Base-by-base conservation (phyloP, 768 basidiomycete species). In the Leccinum uliginosum region DNA sequence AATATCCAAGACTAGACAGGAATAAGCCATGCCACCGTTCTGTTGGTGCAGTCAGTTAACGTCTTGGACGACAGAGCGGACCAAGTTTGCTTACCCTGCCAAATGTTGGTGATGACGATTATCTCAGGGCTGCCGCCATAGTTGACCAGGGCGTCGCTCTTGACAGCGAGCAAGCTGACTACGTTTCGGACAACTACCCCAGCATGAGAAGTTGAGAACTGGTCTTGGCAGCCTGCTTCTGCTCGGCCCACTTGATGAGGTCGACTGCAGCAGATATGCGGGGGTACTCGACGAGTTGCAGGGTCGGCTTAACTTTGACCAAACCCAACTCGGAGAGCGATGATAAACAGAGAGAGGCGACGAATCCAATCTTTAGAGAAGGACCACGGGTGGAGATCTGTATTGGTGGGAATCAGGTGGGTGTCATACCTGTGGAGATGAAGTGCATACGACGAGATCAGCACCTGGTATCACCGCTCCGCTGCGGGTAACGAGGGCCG, bases 241-340 rank as follows among this genome's bases (percentile, higher is more conserved):
- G 82, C 67, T 87, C 87, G 1, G 70, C 55, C 75, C 80, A 83
- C 38, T 85, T 82, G 58, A 84, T 79, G 56, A 84, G 76, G 63
- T 90, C 87, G 2, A 87, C 87, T 3, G 71, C 75, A 0, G 87
- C 89, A 55, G 84, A 88, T 14, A 89, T 80, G 56, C 76, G 75
- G 0, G 80, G 72, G 65, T 84, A 71, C 0, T 68, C 71, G 7
- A 60, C 63, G 3, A 89, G 67, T 62, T 87, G 85, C 40, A 89
- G 74, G 1, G 84, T 86, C 3, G 83, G 76, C 24, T 69, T 65
- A 11, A 89, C 77, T 57, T 79, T 81, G 54, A 87, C 78, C 62
- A 71, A 56, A 69, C 82, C 64, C 60, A 57, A 30, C 49, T 64
- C n/a, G 61, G 74, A 68, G 26, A 80, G 67, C 1, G 70, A 60